phyloP scores from a whole-genome alignment of 441 rosid species.

The Iberis amara region DNA sequence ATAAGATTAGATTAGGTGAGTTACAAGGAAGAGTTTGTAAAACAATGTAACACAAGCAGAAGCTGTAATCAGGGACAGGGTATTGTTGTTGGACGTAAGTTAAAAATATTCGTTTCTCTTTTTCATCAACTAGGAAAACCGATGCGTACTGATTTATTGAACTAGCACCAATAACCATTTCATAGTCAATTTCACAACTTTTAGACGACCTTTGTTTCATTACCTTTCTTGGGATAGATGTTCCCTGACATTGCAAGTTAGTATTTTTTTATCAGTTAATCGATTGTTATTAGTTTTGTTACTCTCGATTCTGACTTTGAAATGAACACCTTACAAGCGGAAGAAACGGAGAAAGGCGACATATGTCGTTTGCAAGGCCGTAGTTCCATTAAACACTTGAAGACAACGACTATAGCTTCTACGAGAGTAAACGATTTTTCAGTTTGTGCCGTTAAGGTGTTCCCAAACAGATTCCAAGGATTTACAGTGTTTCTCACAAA shows the following conservation, averaged over 20 bases:
- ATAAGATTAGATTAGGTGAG: slow-evolving; percentile 11
- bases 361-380: slow-evolving; percentile 35
- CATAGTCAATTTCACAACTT: slow-evolving; percentile 63
- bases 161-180: slow-evolving; percentile 71
- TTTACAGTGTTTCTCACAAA: slow-evolving; percentile 61
- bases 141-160: slow-evolving; percentile 54
- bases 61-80: slow-evolving; percentile 65
- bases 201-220: slow-evolving; percentile 27
- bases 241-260: slow-evolving; percentile 42
- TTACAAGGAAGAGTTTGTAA: background rate
- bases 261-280: too few relatives aligned
- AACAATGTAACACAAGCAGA: slow-evolving; percentile 13
- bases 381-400: slow-evolving; percentile 39
- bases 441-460: slow-evolving; percentile 47
- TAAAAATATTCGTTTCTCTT: slow-evolving; percentile 53
- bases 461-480: slow-evolving; percentile 61
- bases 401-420: slow-evolving; percentile 58
- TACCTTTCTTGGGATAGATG: slow-evolving; percentile 22
- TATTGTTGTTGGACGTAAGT: slow-evolving; percentile 49
- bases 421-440: slow-evolving; percentile 34
- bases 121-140: slow-evolving; percentile 64
- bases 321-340: slow-evolving; percentile 43
- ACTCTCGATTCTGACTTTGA: too few relatives aligned
- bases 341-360: slow-evolving; percentile 41
- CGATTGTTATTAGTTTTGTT: too few relatives aligned